Conservation (phyloP, 1,284 basidiomycete species). For the Malassezia restricta region DNA sequence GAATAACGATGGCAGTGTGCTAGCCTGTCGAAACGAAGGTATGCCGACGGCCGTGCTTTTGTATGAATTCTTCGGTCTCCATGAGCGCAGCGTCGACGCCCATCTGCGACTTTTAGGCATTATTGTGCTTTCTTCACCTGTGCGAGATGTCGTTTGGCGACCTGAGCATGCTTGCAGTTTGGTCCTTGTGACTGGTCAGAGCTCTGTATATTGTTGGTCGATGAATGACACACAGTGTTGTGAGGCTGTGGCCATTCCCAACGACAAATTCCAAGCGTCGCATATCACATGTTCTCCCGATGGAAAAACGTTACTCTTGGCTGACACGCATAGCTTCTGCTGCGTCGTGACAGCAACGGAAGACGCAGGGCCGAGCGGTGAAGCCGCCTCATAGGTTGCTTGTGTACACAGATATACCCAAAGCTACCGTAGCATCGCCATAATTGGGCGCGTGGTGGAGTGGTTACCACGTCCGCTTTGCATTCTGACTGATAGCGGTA, state of each 20-base stretch:
- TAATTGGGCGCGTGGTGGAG: slow-evolving; percentile 18
- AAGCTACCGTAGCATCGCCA: not conserved
- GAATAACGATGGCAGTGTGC: slow-evolving; percentile 4
- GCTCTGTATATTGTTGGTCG: slow-evolving; percentile 61
- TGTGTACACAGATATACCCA: not conserved
- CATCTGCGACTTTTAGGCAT: slow-evolving; percentile 53
- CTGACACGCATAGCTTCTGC: slow-evolving; percentile 4
- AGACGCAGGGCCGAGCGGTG: not conserved
- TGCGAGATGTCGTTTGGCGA: slow-evolving; percentile 62
- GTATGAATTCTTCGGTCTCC: slow-evolving; percentile 55
- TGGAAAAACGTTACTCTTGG: slow-evolving; percentile 5
- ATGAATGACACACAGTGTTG: not conserved
- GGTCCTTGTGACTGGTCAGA: slow-evolving; percentile 58
- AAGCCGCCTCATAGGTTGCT: not conserved
- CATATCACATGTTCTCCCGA: slow-evolving; percentile 8
- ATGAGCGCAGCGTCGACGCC: slow-evolving; percentile 46
- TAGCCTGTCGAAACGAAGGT: slow-evolving; percentile 48
- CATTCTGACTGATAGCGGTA: slow-evolving; percentile 14
- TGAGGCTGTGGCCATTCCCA: slow-evolving; percentile 14
- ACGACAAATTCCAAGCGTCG: slow-evolving; percentile 3
- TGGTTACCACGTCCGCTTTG: slow-evolving; percentile 21
- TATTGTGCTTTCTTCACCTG: slow-evolving; percentile 55
- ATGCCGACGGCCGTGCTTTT: slow-evolving; percentile 55
- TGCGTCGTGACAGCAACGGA: slow-evolving; percentile 7
- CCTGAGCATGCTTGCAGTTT: slow-evolving; percentile 58